Evolutionary conservation across 441 rosid species (phyloP).

Genomic region (Aleurites moluccanus): DNA sequence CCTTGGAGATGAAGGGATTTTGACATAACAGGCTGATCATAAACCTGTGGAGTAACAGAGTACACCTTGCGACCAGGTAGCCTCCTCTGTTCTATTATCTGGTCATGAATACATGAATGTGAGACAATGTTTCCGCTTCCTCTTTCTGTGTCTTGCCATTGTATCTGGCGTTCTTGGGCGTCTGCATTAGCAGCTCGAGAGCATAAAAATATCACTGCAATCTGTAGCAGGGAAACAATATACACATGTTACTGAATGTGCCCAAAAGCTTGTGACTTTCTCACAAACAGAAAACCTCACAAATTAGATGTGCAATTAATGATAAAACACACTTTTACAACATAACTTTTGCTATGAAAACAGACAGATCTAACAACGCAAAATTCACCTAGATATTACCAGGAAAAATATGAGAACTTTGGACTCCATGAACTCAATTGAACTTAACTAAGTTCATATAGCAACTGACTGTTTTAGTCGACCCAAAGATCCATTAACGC

Average conservation of each 20-base stretch:
- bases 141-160: slow-evolving; percentile 40
- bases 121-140: slow-evolving; percentile 49
- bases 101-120: slow-evolving; percentile 97
- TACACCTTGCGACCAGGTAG: slow-evolving; percentile 83
- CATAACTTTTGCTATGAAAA: not conserved
- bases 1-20: slow-evolving; percentile 54
- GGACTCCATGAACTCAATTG: slow-evolving; percentile 24
- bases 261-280: not conserved
- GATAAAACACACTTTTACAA: not conserved
- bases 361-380: slow-evolving; percentile 30
- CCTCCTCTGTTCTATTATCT: slow-evolving; percentile 84
- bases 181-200: slow-evolving; percentile 45
- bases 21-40: slow-evolving; percentile 46
- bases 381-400: slow-evolving; percentile 18
- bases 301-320: not conserved
- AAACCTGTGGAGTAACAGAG: slow-evolving; percentile 89
- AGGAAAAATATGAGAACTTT: slow-evolving; percentile 13
- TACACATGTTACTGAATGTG: not conserved
- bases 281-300: slow-evolving; percentile 12
- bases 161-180: slow-evolving; percentile 36
- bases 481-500: not conserved
- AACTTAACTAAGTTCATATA: slow-evolving; percentile 20
- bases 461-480: too few species aligned
- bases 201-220: slow-evolving; percentile 56
- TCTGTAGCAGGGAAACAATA: slow-evolving; percentile 41